These are phyloP conservation scores for Pseudocercospora pini-densiflorae DNA, from an alignment of 2,329 filamentous ascomycete species.

Conservation along the genomic window DNA sequence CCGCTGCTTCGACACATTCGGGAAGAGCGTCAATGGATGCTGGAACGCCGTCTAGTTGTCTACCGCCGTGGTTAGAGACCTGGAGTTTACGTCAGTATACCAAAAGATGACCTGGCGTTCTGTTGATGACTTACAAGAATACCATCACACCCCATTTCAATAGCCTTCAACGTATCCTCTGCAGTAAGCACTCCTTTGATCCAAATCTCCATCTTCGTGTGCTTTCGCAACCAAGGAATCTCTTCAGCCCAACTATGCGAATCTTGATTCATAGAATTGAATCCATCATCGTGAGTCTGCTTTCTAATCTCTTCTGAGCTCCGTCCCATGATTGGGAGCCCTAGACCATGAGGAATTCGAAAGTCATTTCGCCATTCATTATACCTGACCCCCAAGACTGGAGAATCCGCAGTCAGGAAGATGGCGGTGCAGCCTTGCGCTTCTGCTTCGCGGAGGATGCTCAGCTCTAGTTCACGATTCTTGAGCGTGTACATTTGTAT, in stretches of 20 bases:
- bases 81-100: not conserved
- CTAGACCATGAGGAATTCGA: constrained; percentile 35
- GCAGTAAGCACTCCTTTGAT: constrained; percentile 47
- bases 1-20: constrained; percentile 45
- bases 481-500: constrained; percentile 61
- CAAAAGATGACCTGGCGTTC: too few relatives aligned
- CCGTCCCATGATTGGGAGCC: constrained; percentile 30
- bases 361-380: constrained; percentile 61
- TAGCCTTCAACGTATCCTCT: constrained; percentile 50
- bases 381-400: constrained; percentile 57
- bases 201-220: constrained; percentile 57
- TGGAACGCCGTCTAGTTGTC: constrained; percentile 62
- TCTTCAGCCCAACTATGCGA: constrained; percentile 40
- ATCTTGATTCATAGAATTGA: constrained; percentile 37
- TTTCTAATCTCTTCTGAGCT: constrained; percentile 32
- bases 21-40: constrained; percentile 56
- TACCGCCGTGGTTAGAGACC: constrained; percentile 57
- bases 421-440: constrained; percentile 56
- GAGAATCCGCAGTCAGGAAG: constrained; percentile 60
- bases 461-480: constrained; percentile 54
- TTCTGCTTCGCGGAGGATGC: constrained; percentile 39
- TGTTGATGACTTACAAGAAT: constrained; percentile 39
- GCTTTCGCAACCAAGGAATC: constrained; percentile 54
- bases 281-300: constrained; percentile 37
- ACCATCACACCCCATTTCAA: constrained; percentile 47